A percentile compares a stretch with the other conserved stretches of the same genome.
Evolutionary conservation across 768 basidiomycete genomes (phyloP).

Genomic region (Mycena kentingensis): DNA sequence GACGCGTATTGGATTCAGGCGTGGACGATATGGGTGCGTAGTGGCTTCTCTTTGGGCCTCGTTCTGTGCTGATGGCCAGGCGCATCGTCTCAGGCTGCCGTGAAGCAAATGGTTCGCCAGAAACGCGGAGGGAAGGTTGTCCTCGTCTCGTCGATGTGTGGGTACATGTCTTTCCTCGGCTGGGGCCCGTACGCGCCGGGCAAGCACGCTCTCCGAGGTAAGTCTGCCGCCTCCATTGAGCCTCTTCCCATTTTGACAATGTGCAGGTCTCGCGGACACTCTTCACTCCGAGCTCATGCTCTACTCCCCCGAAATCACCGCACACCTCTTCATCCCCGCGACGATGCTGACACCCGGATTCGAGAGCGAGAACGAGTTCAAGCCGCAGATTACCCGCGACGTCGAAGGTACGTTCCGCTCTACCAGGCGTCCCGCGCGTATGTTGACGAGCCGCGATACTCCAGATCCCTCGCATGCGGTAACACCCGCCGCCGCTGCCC

Average conservation of each 20-base stretch:
- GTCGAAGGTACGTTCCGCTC: constrained; percentile 56
- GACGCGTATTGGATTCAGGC: too few species aligned
- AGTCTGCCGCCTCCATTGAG: constrained; percentile 6
- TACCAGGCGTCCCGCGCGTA: not conserved
- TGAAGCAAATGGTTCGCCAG: constrained; percentile 61
- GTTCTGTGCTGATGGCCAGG: not conserved
- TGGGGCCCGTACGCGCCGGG: constrained; percentile 80
- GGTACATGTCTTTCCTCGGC: constrained; percentile 75
- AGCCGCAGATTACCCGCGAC: constrained; percentile 72
- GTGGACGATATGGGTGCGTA: constrained; percentile 55
- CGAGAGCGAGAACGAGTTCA: constrained; percentile 72
- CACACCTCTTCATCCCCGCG: constrained; percentile 82
- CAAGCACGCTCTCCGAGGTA: constrained; percentile 86
- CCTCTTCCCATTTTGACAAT: not conserved
- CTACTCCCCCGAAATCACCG: constrained; percentile 64
- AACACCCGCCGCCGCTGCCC: constrained; percentile 65
- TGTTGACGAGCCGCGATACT: not conserved
- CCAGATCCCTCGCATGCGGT: constrained; percentile 53
- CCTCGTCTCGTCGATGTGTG: constrained; percentile 76
- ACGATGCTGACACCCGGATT: constrained; percentile 81
- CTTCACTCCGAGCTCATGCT: constrained; percentile 78
- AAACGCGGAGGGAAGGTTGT: constrained; percentile 68
- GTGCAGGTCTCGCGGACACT: constrained; percentile 76
- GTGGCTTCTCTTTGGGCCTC: not conserved
- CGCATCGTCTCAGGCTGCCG: constrained; percentile 67